Base-by-base conservation (phyloP, 805 yeast genomes). In the Starmerella geochares region DNA sequence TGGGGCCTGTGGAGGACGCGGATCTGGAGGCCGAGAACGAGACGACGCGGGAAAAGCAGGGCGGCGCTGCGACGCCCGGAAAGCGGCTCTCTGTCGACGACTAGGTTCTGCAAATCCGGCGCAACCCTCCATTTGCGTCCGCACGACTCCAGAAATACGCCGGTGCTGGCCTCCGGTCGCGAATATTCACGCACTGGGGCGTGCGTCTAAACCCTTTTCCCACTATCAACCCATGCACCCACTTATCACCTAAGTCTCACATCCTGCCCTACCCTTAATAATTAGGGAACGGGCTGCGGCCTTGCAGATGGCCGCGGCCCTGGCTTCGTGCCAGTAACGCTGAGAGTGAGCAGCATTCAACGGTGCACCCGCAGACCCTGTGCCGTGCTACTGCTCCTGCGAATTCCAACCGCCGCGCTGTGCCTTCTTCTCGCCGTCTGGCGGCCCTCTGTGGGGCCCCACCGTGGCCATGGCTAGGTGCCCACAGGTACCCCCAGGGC, bases 61-160 rank as follows among this genome's bases (percentile, higher is more conserved):
- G 24, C 24, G 24, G 33, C 20, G 8, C n/a, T 4, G 23, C 44
- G 9, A 40, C 44, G 19, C 53, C 53, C 14, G 53, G 53, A n/a
- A 49, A 50, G 43, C 44, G 53, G 20, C 48, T 50, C 4, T 47
- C 50, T 6, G 53, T 50, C 2, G 53, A 50, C 24, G 53, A 50
- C 25, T 50, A 35, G 16, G 28, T 25, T 6, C 28, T 6, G 28
- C 9, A 10, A 6, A 10, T 10, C 28, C 10, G n/a, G n/a, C n/a
- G n/a, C n/a, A n/a, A n/a, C n/a, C n/a, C n/a, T n/a, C n/a, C n/a
- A n/a, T n/a, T n/a, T n/a, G n/a, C n/a, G n/a, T n/a, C n/a, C n/a
- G n/a, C n/a, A n/a, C n/a, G n/a, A n/a, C n/a, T n/a, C n/a, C n/a
- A n/a, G n/a, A n/a, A n/a, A n/a, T n/a, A n/a, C n/a, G n/a, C n/a